Evolutionary conservation across 345 rosid species (phyloP), one percentile per base, ranked within the genome.

Genomic region (Boechera retrofracta): DNA sequence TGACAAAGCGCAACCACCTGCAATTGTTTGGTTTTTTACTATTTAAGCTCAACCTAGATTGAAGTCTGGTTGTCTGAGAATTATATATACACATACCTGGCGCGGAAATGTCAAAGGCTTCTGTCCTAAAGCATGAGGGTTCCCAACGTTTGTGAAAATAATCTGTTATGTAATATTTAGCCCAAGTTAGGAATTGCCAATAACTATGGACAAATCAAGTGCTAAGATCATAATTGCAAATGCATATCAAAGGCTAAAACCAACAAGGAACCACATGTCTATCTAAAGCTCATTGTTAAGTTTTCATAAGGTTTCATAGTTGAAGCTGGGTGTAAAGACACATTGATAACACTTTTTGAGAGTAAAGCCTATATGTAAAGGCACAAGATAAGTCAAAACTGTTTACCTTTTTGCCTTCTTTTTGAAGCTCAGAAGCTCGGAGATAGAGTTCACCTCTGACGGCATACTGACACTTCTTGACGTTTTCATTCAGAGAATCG

Each of bases 361-460:
- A 44, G 52, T 69, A 26, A 71, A 2, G 10, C 24, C 5, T 41
- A 63, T 33, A 44, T 38, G 35, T 21, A 35, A 56, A 75, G 35
- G n/a, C 21, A 57, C 2, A 67, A 65, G 48, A 60, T 3, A 11
- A 36, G 29, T 0, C 26, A 41, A 55, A 63, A 47, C 0, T 2
- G 13, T 2, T 29, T 78, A 94, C 99, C 99, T 86, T 95, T 83
- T 92, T 95, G 81, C 97, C 99, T 85, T 92, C 96, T 87, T 95
- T 92, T 73, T 95, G 99, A 82, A 95, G 99, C 93, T 91, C 94
- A 75, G 98, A 89, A 74, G 99, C 99, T 83, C 99, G 94, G 81
- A 95, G 99, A 77, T 95, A 95, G 79, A 95, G 75, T 86, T 95
- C 97, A 5, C 99, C 99, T 83, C 98, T 85, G 1, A 95, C 97